Conservation (phyloP, 495 filamentous ascomycete genomes). For the Neurospora sublineolata region DNA sequence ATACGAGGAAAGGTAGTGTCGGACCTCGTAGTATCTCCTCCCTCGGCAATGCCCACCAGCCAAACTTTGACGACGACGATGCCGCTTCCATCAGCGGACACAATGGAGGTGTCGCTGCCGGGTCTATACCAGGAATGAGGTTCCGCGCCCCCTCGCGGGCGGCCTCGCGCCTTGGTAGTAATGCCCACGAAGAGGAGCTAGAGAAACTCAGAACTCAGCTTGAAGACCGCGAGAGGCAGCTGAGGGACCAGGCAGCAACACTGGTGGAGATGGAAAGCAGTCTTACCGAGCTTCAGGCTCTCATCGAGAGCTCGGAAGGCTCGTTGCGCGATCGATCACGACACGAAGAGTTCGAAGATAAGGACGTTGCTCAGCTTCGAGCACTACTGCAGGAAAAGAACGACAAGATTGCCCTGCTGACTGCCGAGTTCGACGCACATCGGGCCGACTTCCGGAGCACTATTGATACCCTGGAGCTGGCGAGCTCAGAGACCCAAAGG, state of each 20-base stretch:
- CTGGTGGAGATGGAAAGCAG: conserved; percentile 78
- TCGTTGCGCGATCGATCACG: conserved; percentile 23
- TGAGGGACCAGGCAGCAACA: conserved; percentile 73
- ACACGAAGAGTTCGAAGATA: conserved; percentile 56
- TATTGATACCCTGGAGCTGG: conserved; percentile 91
- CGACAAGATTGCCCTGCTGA: conserved; percentile 86
- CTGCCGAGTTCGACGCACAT: conserved; percentile 88
- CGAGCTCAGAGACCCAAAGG: conserved; percentile 92
- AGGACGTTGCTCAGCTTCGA: conserved; percentile 66
- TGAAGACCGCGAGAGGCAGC: conserved; percentile 71
- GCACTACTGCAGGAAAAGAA: conserved; percentile 85
- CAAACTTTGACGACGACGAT: conserved; percentile 42
- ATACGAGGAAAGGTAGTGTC: conserved; percentile 38
- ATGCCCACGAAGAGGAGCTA: conserved; percentile 50
- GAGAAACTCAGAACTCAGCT: conserved; percentile 56
- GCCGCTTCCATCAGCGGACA: conserved; percentile 26
- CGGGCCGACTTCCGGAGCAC: conserved; percentile 93
- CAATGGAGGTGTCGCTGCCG: neutral
- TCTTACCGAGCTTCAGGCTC: conserved; percentile 59
- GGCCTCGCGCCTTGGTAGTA: conserved; percentile 8
- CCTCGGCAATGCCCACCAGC: conserved; percentile 30
- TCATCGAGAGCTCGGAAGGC: conserved; percentile 45
- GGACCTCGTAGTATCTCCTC: conserved; percentile 44
- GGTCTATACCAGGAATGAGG: neutral
- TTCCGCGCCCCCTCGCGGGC: conserved; percentile 20